Evolutionary conservation across 2,329 filamentous ascomycete genomes (phyloP), one percentile per base, ranked within the genome.

Genomic region (Fusarium tjaetaba): DNA sequence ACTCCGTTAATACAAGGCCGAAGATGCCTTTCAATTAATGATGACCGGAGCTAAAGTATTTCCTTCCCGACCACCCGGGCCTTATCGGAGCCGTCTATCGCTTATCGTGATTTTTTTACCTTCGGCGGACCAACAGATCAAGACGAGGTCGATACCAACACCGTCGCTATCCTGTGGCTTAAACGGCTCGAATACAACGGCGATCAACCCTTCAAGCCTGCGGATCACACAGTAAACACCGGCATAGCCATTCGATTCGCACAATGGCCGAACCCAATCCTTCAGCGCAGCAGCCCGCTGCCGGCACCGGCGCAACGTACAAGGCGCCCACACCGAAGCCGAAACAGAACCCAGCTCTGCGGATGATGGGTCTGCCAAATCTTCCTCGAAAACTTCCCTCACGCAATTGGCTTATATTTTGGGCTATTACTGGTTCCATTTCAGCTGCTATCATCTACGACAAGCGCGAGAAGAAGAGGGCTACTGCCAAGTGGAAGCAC

Each of bases 401-500:
- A 24, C 93, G 96, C 70, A 98, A 98, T 82, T 99, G 96, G 96
- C 90, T 96, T 84, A 98, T 99, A 79, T 99, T 99, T 85, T 91
- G 95, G 83, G 87, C 92, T 52, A 82, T 98, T 62, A 92, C 92
- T 16, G 92, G 92, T 60, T 90, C 93, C 52, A 93, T 97, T 80
- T 90, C 94, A 11, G 91, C 90, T 22, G 93, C 94, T 59, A 88
- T 98, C 63, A 89, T 96, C 80, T 98, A 99, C 86, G 96, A 99
- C 84, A 94, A 94, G 79, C 92, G 94, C 68, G 92, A 98, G 84
- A 97, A 96, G 86, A 93, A 92, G 78, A 91, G 91, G 71, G 91
- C 92, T 60, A 96, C 96, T 64, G 89, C 93, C 72, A 95, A 95
- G 82, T 99, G 96, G 95, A 91, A 91, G 76, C 91, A 91, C 67